Conservation (phyloP, 257 asterid genomes). For the Buddleja alternifolia region DNA sequence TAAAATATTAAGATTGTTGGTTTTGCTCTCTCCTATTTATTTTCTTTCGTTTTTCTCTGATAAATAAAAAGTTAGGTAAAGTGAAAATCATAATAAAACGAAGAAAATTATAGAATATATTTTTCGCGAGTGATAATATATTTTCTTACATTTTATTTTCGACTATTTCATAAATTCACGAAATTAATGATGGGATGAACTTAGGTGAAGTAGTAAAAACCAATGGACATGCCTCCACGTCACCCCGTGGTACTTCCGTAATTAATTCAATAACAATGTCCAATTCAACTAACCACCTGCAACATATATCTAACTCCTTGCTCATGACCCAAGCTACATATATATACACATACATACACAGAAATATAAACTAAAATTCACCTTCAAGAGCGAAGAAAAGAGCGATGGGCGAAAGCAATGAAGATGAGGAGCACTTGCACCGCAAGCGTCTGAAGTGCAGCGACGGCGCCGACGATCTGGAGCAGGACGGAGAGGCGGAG, state of each 20-base stretch:
- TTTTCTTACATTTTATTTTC: no score
- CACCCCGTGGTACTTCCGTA: conserved; percentile 31
- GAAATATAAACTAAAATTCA: neutral
- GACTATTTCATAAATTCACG: no score
- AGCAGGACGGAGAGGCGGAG: conserved; percentile 38
- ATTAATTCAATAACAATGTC: conserved; percentile 10
- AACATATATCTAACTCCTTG: conserved; percentile 26
- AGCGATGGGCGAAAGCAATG: conserved; percentile 43
- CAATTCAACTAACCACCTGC: conserved; percentile 20
- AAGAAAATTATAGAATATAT: no score
- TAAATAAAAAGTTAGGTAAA: no score
- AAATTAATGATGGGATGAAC: no score
- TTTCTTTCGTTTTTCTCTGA: no score
- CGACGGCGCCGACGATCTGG: conserved; percentile 35
- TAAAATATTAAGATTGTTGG: no score
- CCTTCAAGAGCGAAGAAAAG: conserved; percentile 34
- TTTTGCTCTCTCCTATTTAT: no score
- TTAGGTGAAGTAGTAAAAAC: no score
- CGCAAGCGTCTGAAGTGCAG: conserved; percentile 59
- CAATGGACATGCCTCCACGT: no score
- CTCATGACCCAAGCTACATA: conserved; percentile 19
- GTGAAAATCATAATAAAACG: no score
- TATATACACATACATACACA: neutral
- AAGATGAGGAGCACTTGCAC: conserved; percentile 35
- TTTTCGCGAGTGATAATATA: no score